A percentile compares a stretch with the other conserved stretches of the same genome.
phyloP scores from a whole-genome alignment of 352 stramenopile species.

The Halophytophthora polymorphica region DNA sequence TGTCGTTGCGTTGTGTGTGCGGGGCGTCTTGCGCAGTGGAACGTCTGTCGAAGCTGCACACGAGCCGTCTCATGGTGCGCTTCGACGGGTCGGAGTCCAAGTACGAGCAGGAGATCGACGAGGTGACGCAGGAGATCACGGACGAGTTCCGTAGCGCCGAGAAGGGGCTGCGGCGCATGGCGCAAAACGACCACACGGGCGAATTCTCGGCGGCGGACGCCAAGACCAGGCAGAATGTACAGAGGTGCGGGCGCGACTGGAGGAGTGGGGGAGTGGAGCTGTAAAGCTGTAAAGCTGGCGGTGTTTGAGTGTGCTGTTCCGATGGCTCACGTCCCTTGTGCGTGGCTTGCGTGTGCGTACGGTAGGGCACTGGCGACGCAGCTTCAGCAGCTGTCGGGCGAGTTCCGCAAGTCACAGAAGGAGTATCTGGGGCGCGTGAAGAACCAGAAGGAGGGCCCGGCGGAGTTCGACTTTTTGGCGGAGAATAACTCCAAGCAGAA shows the following conservation, averaged over 20 bases:
- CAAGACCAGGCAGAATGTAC: conserved; percentile 85
- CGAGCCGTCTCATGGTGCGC: conserved; percentile 83
- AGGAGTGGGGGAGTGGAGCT: background rate
- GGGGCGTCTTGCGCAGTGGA: conserved; percentile 48
- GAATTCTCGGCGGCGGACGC: conserved; percentile 76
- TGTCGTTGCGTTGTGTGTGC: background rate
- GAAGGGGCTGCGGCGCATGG: conserved; percentile 73
- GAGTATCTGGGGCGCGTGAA: conserved; percentile 97
- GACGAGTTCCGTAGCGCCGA: conserved; percentile 80
- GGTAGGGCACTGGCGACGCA: conserved; percentile 91
- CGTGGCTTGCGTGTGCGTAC: background rate
- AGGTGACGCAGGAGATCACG: conserved; percentile 78
- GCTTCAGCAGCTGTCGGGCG: conserved; percentile 94
- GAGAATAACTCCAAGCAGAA: conserved; percentile 65
- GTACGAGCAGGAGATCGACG: conserved; percentile 83
- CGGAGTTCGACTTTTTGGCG: conserved; percentile 89
- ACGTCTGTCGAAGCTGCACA: conserved; percentile 80
- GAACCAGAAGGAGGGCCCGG: conserved; percentile 94
- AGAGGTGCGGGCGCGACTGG: conserved; percentile 38
- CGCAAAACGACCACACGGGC: conserved; percentile 42
- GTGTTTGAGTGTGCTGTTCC: background rate
- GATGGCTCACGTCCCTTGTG: background rate
- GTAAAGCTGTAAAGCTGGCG: conserved; percentile 2
- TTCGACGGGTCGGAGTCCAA: conserved; percentile 85
- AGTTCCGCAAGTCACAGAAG: conserved; percentile 97